Conservation (phyloP, 1,139 yeast species). For the Zhuliangozyma blackwelliae region DNA sequence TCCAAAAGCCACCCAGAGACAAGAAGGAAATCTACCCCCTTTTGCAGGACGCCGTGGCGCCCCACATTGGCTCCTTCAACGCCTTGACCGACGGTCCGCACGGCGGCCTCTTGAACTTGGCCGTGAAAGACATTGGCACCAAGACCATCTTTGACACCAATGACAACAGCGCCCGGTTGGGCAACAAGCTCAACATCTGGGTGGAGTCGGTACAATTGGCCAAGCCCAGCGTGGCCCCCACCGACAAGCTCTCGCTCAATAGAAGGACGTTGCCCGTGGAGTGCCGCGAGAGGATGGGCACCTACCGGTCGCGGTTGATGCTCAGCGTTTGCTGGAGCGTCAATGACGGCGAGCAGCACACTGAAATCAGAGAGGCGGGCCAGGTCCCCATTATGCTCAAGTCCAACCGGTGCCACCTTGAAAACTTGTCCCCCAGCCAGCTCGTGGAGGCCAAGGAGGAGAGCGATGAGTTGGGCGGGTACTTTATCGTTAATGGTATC, state of each 20-base stretch:
- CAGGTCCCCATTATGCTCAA: slow-evolving; percentile 86
- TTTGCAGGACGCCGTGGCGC: slow-evolving; percentile 82
- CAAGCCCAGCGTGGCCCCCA: slow-evolving; percentile 70
- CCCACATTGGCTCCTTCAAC: slow-evolving; percentile 94
- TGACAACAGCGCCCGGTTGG: slow-evolving; percentile 57
- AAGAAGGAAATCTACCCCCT: slow-evolving; percentile 70
- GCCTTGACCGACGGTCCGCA: slow-evolving; percentile 85
- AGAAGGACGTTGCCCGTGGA: slow-evolving; percentile 84
- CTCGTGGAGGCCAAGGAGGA: slow-evolving; percentile 81
- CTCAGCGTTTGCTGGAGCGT: slow-evolving; percentile 80
- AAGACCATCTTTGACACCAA: slow-evolving; percentile 81
- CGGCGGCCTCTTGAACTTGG: slow-evolving; percentile 82
- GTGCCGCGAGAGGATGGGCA: slow-evolving; percentile 83
- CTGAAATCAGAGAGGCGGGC: slow-evolving; percentile 89
- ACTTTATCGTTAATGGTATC: slow-evolving; percentile 93
- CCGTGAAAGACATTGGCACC: slow-evolving; percentile 83
- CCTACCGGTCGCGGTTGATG: slow-evolving; percentile 70
- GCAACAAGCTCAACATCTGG: slow-evolving; percentile 75
- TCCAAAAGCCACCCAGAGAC: slow-evolving; percentile 85
- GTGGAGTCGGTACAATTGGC: slow-evolving; percentile 85
- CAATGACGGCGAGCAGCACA: slow-evolving; percentile 72
- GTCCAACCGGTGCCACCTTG: slow-evolving; percentile 86
- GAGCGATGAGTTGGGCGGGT: slow-evolving; percentile 94
- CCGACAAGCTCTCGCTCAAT: slow-evolving; percentile 76
- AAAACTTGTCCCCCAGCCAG: slow-evolving; percentile 75